These are phyloP conservation scores for Gliomastix tumulicola DNA, from an alignment of 2,329 filamentous ascomycete species.

Conservation along the genomic window DNA sequence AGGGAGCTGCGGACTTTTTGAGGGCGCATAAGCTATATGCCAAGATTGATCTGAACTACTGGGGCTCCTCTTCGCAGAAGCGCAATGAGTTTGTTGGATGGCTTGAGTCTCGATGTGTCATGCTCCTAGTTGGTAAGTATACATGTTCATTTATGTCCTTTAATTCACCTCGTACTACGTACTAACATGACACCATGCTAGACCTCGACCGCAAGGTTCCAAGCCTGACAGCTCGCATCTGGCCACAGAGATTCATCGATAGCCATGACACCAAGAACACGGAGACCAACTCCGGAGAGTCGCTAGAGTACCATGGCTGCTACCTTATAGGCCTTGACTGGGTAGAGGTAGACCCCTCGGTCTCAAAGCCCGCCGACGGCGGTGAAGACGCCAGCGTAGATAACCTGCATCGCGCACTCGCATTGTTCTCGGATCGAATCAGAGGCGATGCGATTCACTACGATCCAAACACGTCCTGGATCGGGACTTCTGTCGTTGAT, in stretches of 20 bases:
- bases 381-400: constrained; percentile 38
- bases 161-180: too few species aligned
- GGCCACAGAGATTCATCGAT: constrained; percentile 53
- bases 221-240: constrained; percentile 47
- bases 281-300: not conserved
- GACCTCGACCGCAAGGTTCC: constrained; percentile 49
- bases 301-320: constrained; percentile 46
- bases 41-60: constrained; percentile 58
- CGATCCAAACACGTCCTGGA: constrained; percentile 40
- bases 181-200: constrained; percentile 2
- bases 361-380: too few species aligned
- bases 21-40: constrained; percentile 44
- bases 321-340: constrained; percentile 54
- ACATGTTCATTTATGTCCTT: not conserved
- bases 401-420: constrained; percentile 35
- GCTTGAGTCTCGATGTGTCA: constrained; percentile 54
- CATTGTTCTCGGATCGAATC: constrained; percentile 41
- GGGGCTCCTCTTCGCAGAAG: constrained; percentile 49
- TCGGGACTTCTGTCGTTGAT: constrained; percentile 32
- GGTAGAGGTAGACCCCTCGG: constrained; percentile 6
- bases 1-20: constrained; percentile 40
- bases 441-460: constrained; percentile 38
- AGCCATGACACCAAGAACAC: not conserved
- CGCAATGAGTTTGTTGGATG: constrained; percentile 53
- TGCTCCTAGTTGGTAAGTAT: constrained; percentile 50